Evolutionary conservation across 2,329 filamentous ascomycete species (phyloP).

Genomic region (Atkinsonella hypoxylon): DNA sequence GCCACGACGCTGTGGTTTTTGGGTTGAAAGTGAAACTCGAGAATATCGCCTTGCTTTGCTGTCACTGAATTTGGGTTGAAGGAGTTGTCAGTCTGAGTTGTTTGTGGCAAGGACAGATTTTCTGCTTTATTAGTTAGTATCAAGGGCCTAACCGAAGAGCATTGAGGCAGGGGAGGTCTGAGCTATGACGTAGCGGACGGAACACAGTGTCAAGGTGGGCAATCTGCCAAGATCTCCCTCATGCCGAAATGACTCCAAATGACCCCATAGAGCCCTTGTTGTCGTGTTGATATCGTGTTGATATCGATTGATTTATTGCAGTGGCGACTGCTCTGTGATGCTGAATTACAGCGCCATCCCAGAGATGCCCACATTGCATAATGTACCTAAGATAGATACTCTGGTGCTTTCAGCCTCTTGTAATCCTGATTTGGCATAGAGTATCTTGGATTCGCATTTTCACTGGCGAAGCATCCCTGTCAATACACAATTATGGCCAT

Average conservation of each 20-base stretch:
- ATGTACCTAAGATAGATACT: too few species aligned
- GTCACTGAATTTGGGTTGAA: conserved; percentile 22
- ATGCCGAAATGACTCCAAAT: neutral
- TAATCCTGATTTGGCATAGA: too few species aligned
- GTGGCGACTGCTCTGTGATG: too few species aligned
- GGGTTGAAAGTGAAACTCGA: conserved; percentile 26
- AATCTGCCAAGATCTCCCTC: neutral
- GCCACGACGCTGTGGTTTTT: conserved; percentile 26
- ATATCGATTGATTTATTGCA: too few species aligned
- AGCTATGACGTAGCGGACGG: neutral
- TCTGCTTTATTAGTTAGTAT: neutral
- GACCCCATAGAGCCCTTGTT: too few species aligned
- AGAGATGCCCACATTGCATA: too few species aligned
- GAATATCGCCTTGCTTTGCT: conserved; percentile 21
- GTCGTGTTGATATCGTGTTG: too few species aligned
- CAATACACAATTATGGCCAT: too few species aligned
- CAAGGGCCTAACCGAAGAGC: neutral
- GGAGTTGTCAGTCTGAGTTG: conserved; percentile 15
- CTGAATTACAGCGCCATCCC: too few species aligned
- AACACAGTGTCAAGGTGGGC: neutral
- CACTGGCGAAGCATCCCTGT: too few species aligned
- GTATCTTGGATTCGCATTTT: too few species aligned
- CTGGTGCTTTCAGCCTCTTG: too few species aligned
- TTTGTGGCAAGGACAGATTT: neutral
- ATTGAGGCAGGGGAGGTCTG: neutral